Conservation (phyloP, 2,329 filamentous ascomycete species). For the Cytospora piceae region DNA sequence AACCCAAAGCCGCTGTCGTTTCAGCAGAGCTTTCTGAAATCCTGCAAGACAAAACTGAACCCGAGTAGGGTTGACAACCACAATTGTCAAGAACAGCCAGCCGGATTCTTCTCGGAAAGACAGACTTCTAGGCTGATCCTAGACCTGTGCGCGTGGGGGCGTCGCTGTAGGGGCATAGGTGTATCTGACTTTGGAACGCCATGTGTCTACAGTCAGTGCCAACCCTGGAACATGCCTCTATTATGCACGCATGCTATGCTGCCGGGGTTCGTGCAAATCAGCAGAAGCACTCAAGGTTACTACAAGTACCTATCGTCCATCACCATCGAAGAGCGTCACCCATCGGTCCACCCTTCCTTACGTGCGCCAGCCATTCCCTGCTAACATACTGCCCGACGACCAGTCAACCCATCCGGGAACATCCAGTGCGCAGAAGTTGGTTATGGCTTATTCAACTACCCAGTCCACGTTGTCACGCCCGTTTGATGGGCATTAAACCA, state of each 20-base stretch:
- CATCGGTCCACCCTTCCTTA: neutral
- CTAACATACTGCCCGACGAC: neutral
- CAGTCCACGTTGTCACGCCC: neutral
- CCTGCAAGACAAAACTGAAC: no score
- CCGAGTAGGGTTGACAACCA: no score
- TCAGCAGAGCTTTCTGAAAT: slow-evolving; percentile 2
- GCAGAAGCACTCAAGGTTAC: neutral
- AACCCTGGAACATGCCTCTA: no score
- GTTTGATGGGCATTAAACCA: neutral
- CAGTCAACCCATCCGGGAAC: neutral
- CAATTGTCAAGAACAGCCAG: neutral
- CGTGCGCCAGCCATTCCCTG: neutral
- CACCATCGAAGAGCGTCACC: no score
- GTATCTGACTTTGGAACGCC: no score
- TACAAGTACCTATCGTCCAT: no score
- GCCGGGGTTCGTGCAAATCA: no score
- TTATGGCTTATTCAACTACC: neutral
- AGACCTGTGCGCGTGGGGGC: no score
- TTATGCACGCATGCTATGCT: neutral
- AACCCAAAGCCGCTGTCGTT: neutral
- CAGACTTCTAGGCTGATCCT: neutral
- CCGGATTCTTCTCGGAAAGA: no score
- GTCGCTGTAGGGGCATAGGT: no score
- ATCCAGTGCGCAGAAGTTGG: neutral
- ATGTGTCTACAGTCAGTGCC: no score